These are phyloP conservation scores for Thermochaetoides thermophila DNA, from an alignment of 495 filamentous ascomycete genomes.

Conservation along the genomic window DNA sequence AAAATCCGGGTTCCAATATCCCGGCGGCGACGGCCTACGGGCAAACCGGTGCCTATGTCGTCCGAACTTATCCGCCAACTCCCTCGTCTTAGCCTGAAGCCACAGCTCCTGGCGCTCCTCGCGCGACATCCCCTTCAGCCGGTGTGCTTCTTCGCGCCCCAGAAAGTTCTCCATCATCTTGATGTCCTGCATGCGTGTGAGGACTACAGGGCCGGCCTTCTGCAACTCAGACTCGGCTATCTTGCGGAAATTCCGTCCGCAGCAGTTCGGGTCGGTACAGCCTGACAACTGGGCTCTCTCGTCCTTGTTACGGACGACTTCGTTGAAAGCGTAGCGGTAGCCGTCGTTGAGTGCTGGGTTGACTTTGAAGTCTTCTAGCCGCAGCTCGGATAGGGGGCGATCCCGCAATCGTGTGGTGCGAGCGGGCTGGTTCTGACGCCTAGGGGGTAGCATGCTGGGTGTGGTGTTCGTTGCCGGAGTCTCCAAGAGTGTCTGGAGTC, in stretches of 20 bases:
- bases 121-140: constrained; percentile 29
- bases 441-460: too few relatives aligned
- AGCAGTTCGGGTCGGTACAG: constrained; percentile 64
- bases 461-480: too few relatives aligned
- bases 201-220: constrained; percentile 13
- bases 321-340: constrained; percentile 54
- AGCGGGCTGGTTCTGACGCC: constrained; percentile 5
- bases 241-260: constrained; percentile 54
- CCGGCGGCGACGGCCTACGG: constrained; percentile 56
- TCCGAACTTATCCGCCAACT: constrained; percentile 56
- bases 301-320: constrained; percentile 58
- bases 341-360: constrained; percentile 65
- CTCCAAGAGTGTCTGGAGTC: neutral
- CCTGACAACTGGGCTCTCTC: constrained; percentile 64
- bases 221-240: constrained; percentile 38
- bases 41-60: constrained; percentile 63
- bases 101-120: constrained; percentile 42
- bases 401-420: constrained; percentile 32
- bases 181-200: constrained; percentile 29
- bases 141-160: constrained; percentile 42
- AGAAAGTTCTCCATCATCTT: constrained; percentile 50
- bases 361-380: constrained; percentile 63
- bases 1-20: constrained; percentile 83
- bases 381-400: constrained; percentile 36
- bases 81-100: constrained; percentile 49